A percentile compares a stretch with the other conserved stretches of the same genome.
phyloP scores from a whole-genome alignment of 768 basidiomycete genomes.

The Termitomyces sp. region DNA sequence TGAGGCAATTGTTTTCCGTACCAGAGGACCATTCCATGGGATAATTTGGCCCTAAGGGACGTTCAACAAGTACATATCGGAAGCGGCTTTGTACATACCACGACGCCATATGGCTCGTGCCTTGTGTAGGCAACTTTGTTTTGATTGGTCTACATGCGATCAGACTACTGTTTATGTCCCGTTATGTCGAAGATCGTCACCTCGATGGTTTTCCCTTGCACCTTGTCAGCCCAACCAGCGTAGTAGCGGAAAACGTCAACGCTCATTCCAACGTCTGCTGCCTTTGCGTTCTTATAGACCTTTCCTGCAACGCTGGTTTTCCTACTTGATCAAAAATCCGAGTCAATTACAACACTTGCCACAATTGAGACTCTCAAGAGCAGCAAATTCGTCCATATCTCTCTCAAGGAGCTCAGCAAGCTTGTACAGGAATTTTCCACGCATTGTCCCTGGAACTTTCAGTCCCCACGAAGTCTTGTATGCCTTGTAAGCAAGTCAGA shows the following conservation, averaged over 20 bases:
- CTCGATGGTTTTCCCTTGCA: slow-evolving; percentile 68
- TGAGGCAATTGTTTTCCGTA: neutral
- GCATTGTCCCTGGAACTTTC: slow-evolving; percentile 40
- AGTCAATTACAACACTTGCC: slow-evolving; percentile 14
- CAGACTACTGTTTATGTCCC: neutral
- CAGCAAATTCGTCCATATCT: slow-evolving; percentile 25
- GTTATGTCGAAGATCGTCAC: neutral
- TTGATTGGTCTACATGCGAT: slow-evolving; percentile 20
- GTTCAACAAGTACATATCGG: neutral
- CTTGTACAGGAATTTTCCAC: slow-evolving; percentile 27
- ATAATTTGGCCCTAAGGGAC: slow-evolving; percentile 42
- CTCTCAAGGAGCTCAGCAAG: slow-evolving; percentile 28
- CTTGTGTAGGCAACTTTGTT: slow-evolving; percentile 24
- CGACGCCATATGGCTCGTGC: slow-evolving; percentile 59
- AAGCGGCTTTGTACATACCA: slow-evolving; percentile 21
- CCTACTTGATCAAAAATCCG: neutral
- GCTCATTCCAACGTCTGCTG: slow-evolving; percentile 42
- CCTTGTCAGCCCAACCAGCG: slow-evolving; percentile 86
- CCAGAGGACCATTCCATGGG: slow-evolving; percentile 51
- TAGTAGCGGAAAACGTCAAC: slow-evolving; percentile 65
- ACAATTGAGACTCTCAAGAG: slow-evolving; percentile 23
- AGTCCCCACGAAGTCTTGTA: slow-evolving; percentile 65
- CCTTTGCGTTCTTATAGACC: slow-evolving; percentile 45
- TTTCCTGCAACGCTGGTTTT: slow-evolving; percentile 37
- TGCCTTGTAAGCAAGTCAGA: slow-evolving; percentile 18